Evolutionary conservation across 1,284 basidiomycete species (phyloP).

Genomic region (Heterobasidion annosum): DNA sequence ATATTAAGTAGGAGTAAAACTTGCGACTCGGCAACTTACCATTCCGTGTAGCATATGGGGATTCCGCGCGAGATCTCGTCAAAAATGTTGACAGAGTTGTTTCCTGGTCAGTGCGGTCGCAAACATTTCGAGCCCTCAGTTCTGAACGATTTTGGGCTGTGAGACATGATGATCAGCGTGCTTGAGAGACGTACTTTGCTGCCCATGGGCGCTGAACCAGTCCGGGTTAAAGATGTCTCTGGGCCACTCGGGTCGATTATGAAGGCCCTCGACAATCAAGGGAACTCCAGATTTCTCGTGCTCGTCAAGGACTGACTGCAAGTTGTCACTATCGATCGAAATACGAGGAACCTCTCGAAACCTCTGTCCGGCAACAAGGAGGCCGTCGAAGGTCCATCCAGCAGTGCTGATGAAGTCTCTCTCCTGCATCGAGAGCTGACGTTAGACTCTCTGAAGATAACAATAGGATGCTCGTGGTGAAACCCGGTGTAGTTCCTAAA

Average conservation of each 20-base stretch:
- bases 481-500: too few species aligned
- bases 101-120: constrained; percentile 33
- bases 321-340: constrained; percentile 12
- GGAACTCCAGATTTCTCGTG: constrained; percentile 47
- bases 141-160: constrained; percentile 21
- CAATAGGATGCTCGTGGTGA: not conserved
- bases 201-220: constrained; percentile 25
- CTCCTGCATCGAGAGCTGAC: constrained; percentile 1
- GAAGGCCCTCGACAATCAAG: constrained; percentile 50
- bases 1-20: not conserved
- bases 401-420: constrained; percentile 27
- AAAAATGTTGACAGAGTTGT: constrained; percentile 40
- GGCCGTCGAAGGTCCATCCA: constrained; percentile 39
- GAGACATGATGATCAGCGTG: not conserved
- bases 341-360: constrained; percentile 37
- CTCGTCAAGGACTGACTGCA: constrained; percentile 23
- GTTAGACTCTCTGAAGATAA: not conserved
- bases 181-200: constrained; percentile 21
- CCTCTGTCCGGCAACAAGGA: constrained; percentile 26
- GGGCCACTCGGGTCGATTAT: constrained; percentile 45
- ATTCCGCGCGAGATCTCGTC: constrained; percentile 20
- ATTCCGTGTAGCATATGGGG: constrained; percentile 1
- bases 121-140: constrained; percentile 46
- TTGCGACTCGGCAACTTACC: not conserved
- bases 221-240: constrained; percentile 41